Conservation (phyloP, 495 filamentous ascomycete species). For the Trichoderma reesei region DNA sequence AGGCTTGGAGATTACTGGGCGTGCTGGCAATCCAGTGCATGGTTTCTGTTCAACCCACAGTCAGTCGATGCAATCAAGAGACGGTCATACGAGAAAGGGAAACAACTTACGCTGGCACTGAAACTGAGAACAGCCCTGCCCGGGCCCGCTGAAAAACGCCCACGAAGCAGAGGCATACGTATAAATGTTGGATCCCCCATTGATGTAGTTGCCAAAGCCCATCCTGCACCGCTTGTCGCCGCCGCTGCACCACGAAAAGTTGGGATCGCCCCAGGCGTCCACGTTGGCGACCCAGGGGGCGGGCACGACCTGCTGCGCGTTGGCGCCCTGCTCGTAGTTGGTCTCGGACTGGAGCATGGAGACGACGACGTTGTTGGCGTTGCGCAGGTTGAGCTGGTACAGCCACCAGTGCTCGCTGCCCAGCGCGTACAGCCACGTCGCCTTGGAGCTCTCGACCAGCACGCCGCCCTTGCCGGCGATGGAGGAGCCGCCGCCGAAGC, state of each 20-base stretch:
- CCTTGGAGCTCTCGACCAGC: conserved; percentile 39
- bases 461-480: conserved; percentile 46
- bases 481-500: conserved; percentile 13
- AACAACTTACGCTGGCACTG: conserved; percentile 24
- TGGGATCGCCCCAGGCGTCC: conserved; percentile 40
- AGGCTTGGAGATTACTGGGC: conserved; percentile 26
- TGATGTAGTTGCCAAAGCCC: conserved; percentile 40
- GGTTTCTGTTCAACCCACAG: not conserved
- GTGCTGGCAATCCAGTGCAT: conserved; percentile 29
- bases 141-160: conserved; percentile 55
- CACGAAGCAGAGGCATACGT: conserved; percentile 55
- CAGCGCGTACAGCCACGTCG: conserved; percentile 54
- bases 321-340: conserved; percentile 48
- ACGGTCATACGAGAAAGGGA: not conserved
- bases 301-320: conserved; percentile 23
- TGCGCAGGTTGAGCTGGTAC: conserved; percentile 72
- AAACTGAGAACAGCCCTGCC: conserved; percentile 21
- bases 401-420: conserved; percentile 66
- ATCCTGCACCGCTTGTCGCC: conserved; percentile 34
- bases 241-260: conserved; percentile 37
- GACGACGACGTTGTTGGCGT: conserved; percentile 59
- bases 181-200: conserved; percentile 46
- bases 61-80: not conserved
- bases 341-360: conserved; percentile 81
- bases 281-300: conserved; percentile 40